Conservation (phyloP, 176 grass and related monocot genomes). For the maize (Zea mays) region DNA sequence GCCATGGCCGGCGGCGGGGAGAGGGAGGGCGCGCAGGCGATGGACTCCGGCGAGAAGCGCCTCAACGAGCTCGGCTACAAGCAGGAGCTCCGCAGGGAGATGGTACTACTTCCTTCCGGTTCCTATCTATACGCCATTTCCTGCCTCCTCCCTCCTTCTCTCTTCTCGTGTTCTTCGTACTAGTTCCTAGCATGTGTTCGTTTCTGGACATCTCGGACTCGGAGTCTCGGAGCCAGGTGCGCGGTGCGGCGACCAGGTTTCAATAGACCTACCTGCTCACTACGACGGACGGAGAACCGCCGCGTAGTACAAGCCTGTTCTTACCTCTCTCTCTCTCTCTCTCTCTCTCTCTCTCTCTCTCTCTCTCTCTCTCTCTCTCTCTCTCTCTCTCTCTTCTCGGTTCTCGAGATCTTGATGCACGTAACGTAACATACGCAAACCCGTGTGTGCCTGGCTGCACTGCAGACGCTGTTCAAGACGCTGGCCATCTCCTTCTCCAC, state of each 20-base stretch:
- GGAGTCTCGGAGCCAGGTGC: too few relatives aligned
- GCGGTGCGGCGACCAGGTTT: neutral
- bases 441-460: too few relatives aligned
- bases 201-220: slow-evolving; percentile 28
- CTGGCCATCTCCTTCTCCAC: slow-evolving; percentile 99
- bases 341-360: too few relatives aligned
- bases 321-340: too few relatives aligned
- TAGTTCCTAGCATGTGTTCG: neutral
- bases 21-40: slow-evolving; percentile 28
- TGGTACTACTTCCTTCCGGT: too few relatives aligned
- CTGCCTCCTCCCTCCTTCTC: neutral
- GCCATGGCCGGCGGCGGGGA: slow-evolving; percentile 59
- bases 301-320: too few relatives aligned
- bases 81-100: slow-evolving; percentile 97
- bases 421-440: too few relatives aligned
- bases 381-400: too few relatives aligned
- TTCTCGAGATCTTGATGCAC: too few relatives aligned
- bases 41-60: slow-evolving; percentile 98
- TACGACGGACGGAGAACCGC: neutral
- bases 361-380: too few relatives aligned
- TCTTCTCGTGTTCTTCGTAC: neutral
- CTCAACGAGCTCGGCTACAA: slow-evolving; percentile 99
- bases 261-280: neutral
- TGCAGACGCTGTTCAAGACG: slow-evolving; percentile 99
- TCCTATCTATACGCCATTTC: too few relatives aligned